Evolutionary conservation across 495 filamentous ascomycete species (phyloP), one percentile per base, ranked within the genome.

Genomic region (Venustampulla echinocandica): DNA sequence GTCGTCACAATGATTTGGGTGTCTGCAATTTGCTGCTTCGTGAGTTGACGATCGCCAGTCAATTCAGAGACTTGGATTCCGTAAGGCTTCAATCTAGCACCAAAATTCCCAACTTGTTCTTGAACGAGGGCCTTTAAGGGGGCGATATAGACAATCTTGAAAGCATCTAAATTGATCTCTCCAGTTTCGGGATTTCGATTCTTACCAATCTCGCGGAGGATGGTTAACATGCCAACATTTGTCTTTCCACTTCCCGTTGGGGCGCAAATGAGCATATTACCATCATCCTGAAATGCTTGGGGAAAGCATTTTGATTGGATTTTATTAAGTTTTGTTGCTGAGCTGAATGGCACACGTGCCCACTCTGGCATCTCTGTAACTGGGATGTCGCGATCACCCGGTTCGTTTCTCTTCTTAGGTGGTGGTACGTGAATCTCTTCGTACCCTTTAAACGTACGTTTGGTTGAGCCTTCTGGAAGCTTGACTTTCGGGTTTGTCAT

Each of bases 1-100:
- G 92, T 99, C 2, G 92, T 99, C 35, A 99, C 90, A 56, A 99
- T 99, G 55, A 99, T 82, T 61, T 99, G 92, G 5, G 92, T 97
- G 54, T 99, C 93, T 20, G 87, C 79, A 49, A 99, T 96, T 66
- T 97, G 92, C 60, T 95, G 89, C 63, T 99, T 99, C 27, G 92
- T 97, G 63, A 99, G 87, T 59, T 97, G 93, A 18, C 92, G 85
- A 66, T 99, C 92, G 63, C 92, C 92, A 49, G 92, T 97, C 47
- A 99, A 70, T 61, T 99, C 92, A 5, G 90, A 77, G 3, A 97
- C 92, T 55, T 76, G 82, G 63, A 99, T 87, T 23, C 92, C 92
- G 50, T 90, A 96, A 2, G 87, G 81, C 58, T 87, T 85, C 11
- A 99, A 72, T 15, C 92, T 78, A 53, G 84, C 87, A 41, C 93